Conservation (phyloP, 495 filamentous ascomycete genomes). For the Staphylotrichum tortipilum region DNA sequence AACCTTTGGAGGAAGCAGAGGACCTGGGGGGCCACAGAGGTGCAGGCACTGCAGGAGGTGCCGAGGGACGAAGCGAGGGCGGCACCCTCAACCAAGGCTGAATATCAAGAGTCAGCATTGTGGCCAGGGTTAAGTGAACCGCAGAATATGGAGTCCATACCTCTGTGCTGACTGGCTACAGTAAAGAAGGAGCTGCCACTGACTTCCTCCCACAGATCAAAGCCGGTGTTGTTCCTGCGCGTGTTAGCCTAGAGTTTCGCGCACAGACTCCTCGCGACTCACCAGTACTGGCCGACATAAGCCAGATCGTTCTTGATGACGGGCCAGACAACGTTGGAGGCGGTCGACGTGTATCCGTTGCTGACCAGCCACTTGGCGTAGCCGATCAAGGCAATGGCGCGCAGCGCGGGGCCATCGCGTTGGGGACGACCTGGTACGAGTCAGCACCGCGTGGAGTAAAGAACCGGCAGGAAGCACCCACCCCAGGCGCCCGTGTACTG, state of each 20-base stretch:
- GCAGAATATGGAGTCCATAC: not conserved
- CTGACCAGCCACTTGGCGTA: constrained; percentile 41
- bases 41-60: constrained; percentile 36
- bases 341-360: constrained; percentile 38
- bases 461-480: not conserved
- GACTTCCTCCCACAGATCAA: constrained; percentile 67
- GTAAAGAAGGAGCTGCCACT: constrained; percentile 53
- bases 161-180: constrained; percentile 30
- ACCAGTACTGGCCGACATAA: constrained; percentile 64
- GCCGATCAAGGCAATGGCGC: constrained; percentile 48
- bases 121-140: not conserved
- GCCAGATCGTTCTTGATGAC: constrained; percentile 57
- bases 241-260: not conserved
- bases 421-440: constrained; percentile 47
- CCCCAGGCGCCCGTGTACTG: constrained; percentile 57
- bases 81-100: constrained; percentile 53
- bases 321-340: constrained; percentile 46
- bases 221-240: constrained; percentile 47
- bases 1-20: constrained; percentile 55
- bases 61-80: constrained; percentile 42
- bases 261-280: not conserved
- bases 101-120: not conserved
- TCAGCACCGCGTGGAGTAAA: not conserved
- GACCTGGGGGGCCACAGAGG: constrained; percentile 49
- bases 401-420: constrained; percentile 59